Base-by-base conservation (phyloP, 257 asterid genomes). In the Solanum piurae region DNA sequence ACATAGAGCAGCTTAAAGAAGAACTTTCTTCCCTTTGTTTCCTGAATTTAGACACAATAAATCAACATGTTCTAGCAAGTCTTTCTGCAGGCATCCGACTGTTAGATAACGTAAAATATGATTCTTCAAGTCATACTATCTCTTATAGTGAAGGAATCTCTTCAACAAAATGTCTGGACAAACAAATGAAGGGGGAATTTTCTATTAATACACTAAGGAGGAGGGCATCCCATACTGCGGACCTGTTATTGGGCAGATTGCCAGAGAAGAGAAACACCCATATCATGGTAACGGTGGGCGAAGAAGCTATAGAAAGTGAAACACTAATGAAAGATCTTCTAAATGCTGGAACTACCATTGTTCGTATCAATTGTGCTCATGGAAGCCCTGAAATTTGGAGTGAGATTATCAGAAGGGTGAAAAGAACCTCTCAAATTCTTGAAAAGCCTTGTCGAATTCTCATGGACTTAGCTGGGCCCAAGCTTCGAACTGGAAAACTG, bases 391-490 rank as follows among this genome's bases (percentile, higher is more conserved):
- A 92, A 42, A 23, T 74, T 83, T 94, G 98, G 98, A 91, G 90
- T 84, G 92, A 93, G 89, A 93, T 94, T 64, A 89, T 93, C 80
- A 88, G 87, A 77, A 89, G 79, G 66, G 93, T 93, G 83, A 94
- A 89, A 89, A 89, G 83, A 83, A 89, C 89, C 87, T 92, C 98
- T 87, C 93, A 79, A 21, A 90, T 88, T 88, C 92, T 94, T 42
- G 98, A 94, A 90, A 94, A 94, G 88, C 98, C 96, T 31, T 93
- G 96, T 90, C 93, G 91, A 87, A 86, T 94, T 79, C 93, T 94
- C 89, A 94, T 94, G 98, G 98, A 94, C 92, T 92, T 94, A 86
- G 96, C 98, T 88, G 98, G 98, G 84, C 98, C 96, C 37, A 94
- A 94, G 94, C 92, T 94, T 89, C 92, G 98, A 85, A 94, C 96